A percentile compares a stretch with the other conserved stretches of the same genome.
Evolutionary conservation across 495 filamentous ascomycete genomes (phyloP).

Genomic region (Neurospora sp.): DNA sequence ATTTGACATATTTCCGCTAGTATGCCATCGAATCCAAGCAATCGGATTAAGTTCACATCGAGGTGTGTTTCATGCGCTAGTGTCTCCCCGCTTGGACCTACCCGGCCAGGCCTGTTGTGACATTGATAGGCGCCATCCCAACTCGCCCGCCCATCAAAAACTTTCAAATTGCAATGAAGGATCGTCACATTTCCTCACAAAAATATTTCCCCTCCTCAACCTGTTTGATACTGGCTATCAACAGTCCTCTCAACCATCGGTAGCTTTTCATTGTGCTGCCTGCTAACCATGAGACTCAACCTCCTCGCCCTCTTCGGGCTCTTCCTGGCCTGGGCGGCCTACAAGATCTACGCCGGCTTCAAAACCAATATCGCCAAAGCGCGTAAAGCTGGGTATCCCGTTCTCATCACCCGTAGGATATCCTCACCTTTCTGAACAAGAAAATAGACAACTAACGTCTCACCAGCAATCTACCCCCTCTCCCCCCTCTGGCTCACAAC

Average conservation of each 20-base stretch:
- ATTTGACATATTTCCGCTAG: background rate
- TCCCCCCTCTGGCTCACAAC: slow-evolving; percentile 42
- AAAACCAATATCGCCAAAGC: slow-evolving; percentile 32
- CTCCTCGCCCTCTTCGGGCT: slow-evolving; percentile 10
- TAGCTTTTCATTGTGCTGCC: background rate
- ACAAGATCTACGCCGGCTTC: slow-evolving; percentile 20
- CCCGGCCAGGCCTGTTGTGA: background rate
- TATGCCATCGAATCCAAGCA: background rate
- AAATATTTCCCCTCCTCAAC: background rate
- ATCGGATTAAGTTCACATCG: background rate
- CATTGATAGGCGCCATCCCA: background rate
- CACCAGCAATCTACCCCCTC: slow-evolving; percentile 35
- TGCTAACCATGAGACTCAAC: background rate
- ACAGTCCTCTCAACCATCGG: background rate
- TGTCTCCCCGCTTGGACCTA: background rate
- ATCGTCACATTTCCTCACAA: background rate
- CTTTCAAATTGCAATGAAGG: background rate
- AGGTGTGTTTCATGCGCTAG: background rate
- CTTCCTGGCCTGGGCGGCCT: slow-evolving; percentile 4
- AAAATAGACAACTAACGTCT: too few relatives aligned
- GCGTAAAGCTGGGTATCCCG: slow-evolving; percentile 33
- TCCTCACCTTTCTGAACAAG: too few relatives aligned
- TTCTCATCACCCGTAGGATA: slow-evolving; percentile 38
- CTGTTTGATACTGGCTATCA: background rate
- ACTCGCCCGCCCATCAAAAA: background rate